Conservation (phyloP, 495 filamentous ascomycete genomes). For the Penicillium desertorum region DNA sequence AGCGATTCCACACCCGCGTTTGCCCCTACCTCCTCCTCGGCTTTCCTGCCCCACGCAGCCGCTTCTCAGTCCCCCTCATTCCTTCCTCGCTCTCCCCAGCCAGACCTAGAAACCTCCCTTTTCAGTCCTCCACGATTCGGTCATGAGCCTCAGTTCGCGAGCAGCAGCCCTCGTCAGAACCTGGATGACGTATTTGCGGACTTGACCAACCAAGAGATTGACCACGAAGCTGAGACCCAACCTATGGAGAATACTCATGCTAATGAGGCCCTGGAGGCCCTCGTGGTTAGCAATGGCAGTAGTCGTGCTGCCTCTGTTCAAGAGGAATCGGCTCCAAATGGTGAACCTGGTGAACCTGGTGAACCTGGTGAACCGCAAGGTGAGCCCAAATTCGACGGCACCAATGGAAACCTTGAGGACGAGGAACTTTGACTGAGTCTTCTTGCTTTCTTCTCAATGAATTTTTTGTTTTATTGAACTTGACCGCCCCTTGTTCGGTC, state of each 20-base stretch:
- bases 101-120: slow-evolving; percentile 39
- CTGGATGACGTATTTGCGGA: slow-evolving; percentile 51
- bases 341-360: slow-evolving; percentile 7
- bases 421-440: slow-evolving; percentile 24
- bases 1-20: slow-evolving; percentile 44
- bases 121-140: slow-evolving; percentile 44
- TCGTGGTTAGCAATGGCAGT: slow-evolving; percentile 44
- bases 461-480: slow-evolving; percentile 14
- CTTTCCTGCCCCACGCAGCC: slow-evolving; percentile 43
- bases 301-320: slow-evolving; percentile 27
- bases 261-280: slow-evolving; percentile 46
- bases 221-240: slow-evolving; percentile 35
- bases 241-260: slow-evolving; percentile 49
- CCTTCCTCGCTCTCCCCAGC: slow-evolving; percentile 40
- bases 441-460: background rate
- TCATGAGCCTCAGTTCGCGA: slow-evolving; percentile 34
- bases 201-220: slow-evolving; percentile 47
- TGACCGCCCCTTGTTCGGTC: slow-evolving; percentile 7
- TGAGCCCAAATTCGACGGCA: background rate
- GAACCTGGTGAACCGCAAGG: slow-evolving; percentile 11
- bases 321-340: slow-evolving; percentile 14
- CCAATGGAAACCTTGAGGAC: slow-evolving; percentile 8
- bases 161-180: slow-evolving; percentile 46
- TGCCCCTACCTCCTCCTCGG: slow-evolving; percentile 38
- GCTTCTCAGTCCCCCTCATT: slow-evolving; percentile 42